Percentiles rank a stretch among this genome's conserved stretches.
Evolutionary conservation across 805 yeast species (phyloP).

Genomic region (Metschnikowia vanudenii): DNA sequence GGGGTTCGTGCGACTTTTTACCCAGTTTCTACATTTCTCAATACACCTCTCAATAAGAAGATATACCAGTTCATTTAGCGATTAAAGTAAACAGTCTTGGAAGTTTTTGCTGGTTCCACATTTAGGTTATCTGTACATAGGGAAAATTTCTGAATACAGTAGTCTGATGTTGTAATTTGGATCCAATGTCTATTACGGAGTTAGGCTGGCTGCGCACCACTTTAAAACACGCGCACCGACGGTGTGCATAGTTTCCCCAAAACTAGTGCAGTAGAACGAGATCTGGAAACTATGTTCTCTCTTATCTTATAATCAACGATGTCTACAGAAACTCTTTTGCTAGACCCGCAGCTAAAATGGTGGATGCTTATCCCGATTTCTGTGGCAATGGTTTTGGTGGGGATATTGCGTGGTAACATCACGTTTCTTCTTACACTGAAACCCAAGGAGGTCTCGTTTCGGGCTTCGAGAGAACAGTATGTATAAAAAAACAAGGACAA

Average conservation of each 20-base stretch:
- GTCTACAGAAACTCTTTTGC: constrained; percentile 14
- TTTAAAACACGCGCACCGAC: not conserved
- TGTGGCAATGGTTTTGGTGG: constrained; percentile 84
- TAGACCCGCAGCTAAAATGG: constrained; percentile 79
- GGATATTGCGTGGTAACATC: constrained; percentile 69
- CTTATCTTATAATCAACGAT: not conserved
- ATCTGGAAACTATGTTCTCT: not conserved
- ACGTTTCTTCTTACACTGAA: constrained; percentile 59
- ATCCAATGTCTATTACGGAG: too few relatives aligned
- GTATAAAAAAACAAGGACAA: too few relatives aligned
- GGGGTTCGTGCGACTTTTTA: too few relatives aligned
- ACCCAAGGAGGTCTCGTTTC: constrained; percentile 52
- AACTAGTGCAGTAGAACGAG: not conserved
- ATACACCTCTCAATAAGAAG: too few relatives aligned
- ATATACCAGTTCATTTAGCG: too few relatives aligned
- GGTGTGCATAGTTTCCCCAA: not conserved
- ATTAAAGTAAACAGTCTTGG: too few relatives aligned
- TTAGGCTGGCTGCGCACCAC: too few relatives aligned
- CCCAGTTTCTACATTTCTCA: too few relatives aligned
- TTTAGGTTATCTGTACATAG: too few relatives aligned
- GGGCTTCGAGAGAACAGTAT: constrained; percentile 50
- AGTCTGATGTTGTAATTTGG: too few relatives aligned
- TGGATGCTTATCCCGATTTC: constrained; percentile 94
- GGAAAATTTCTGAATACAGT: too few relatives aligned
- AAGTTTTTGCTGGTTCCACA: too few relatives aligned